phyloP scores from a whole-genome alignment of 2,329 filamentous ascomycete genomes.

The Nemania sp. region DNA sequence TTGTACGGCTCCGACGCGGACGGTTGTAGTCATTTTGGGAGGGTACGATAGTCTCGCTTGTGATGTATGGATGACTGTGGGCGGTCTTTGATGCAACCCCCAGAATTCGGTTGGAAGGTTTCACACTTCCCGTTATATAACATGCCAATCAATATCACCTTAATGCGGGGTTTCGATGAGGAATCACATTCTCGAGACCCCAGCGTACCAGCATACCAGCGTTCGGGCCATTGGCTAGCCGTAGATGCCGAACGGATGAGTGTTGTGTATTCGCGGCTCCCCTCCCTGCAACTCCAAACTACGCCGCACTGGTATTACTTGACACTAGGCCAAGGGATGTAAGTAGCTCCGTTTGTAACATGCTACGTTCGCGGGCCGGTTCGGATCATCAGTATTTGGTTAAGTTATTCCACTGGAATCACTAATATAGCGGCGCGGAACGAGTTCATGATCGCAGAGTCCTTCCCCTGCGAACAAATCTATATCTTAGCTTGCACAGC shows the following conservation, averaged over 20 bases:
- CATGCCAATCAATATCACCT: constrained; percentile 3
- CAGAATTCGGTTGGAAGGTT: constrained; percentile 3
- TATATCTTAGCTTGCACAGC: constrained; percentile 23
- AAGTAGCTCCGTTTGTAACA: too few relatives aligned
- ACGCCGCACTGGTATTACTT: constrained; percentile 7
- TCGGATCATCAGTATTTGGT: constrained; percentile 9
- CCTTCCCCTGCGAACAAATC: constrained; percentile 26
- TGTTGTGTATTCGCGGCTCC: constrained; percentile 7
- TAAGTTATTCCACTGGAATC: not conserved
- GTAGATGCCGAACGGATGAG: not conserved
- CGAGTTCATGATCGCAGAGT: constrained; percentile 35
- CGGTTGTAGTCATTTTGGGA: constrained; percentile 27
- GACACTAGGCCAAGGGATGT: too few relatives aligned
- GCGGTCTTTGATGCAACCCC: constrained; percentile 15
- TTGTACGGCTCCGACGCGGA: constrained; percentile 55
- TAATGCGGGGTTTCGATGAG: constrained; percentile 18
- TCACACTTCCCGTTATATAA: constrained; percentile 15
- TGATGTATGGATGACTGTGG: constrained; percentile 11
- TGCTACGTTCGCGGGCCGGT: too few relatives aligned
- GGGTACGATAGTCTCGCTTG: constrained; percentile 1
- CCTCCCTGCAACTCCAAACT: constrained; percentile 12
- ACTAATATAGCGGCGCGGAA: not conserved
- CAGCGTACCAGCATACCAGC: not conserved
- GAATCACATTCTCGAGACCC: not conserved
- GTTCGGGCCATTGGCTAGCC: not conserved